Percentiles rank a stretch among this genome's conserved stretches.
Conservation (phyloP, 176 grass and related monocot genomes). For the Lolium perenne region DNA sequence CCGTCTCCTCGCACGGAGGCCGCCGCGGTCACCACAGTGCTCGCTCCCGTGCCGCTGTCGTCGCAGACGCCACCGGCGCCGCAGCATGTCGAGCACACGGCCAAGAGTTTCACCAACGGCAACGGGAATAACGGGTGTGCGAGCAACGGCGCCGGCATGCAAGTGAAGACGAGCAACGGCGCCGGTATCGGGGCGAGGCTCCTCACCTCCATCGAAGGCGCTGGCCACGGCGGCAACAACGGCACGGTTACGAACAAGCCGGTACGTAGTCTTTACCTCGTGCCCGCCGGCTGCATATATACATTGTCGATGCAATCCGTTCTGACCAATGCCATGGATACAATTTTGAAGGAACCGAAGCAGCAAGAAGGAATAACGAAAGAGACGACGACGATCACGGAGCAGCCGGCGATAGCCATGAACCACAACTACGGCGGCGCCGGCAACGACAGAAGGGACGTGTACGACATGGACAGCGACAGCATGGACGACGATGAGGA, state of each 20-base stretch:
- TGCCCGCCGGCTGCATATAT: background rate
- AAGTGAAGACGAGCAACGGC: slow-evolving; percentile 59
- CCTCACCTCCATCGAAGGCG: slow-evolving; percentile 42
- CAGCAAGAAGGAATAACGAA: slow-evolving; percentile 60
- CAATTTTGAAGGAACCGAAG: slow-evolving; percentile 39
- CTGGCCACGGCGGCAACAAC: background rate
- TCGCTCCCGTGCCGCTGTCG: slow-evolving; percentile 42
- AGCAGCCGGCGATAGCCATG: slow-evolving; percentile 48
- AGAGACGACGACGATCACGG: slow-evolving; percentile 41
- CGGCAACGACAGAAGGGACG: slow-evolving; percentile 39
- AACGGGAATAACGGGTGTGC: slow-evolving; percentile 28
- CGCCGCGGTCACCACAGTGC: background rate
- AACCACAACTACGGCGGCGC: slow-evolving; percentile 53
- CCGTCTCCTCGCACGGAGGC: background rate
- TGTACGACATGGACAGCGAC: slow-evolving; percentile 57
- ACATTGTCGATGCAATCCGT: background rate
- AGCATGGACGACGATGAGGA: slow-evolving; percentile 65
- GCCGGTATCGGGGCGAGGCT: slow-evolving; percentile 22
- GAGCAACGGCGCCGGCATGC: slow-evolving; percentile 43
- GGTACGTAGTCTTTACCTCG: slow-evolving; percentile 40
- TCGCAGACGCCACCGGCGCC: slow-evolving; percentile 37
- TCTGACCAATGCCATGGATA: background rate
- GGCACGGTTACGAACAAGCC: slow-evolving; percentile 52
- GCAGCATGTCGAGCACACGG: slow-evolving; percentile 28
- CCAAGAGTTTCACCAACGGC: slow-evolving; percentile 23